Base-by-base conservation (phyloP, 352 stramenopile genomes). In the Globisporangium radiosum region DNA sequence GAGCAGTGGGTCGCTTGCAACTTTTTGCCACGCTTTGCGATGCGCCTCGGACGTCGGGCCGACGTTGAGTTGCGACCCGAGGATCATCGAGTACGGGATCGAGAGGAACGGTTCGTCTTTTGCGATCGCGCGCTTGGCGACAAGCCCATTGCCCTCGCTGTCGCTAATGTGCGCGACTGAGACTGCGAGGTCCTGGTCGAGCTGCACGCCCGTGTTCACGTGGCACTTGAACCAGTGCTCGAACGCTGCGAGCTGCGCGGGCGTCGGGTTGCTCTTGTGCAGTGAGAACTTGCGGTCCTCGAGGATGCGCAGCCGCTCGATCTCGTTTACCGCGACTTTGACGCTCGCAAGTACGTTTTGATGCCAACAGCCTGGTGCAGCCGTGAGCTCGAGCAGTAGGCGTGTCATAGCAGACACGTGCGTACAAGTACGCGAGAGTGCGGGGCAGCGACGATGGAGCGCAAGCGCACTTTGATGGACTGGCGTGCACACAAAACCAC, bases 1-100 rank as follows among this genome's bases (percentile, higher is more conserved):
- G 25, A 86, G 59, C 37, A 84, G 56, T 7, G 70, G 69, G 38
- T 84, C 73, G 50, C 60, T 54, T 1, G 58, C 62, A 4, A 73
- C 59, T 10, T 73, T 57, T 44, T 61, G 44, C 71, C 71, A 79
- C 13, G 50, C 57, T 3, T 42, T 53, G 37, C 38, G 45, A 6
- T 68, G 53, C 7, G 44, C 56, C 5, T 57, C 44, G 7, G 53
- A 33, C 4, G 59, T 13, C 5, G 63, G 62, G 0, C 69, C 66
- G 8, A 75, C 53, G 14, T 59, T 59, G 11, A 54, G 9, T 52
- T 75, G 62, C 37, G 67, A 63, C 11, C 64, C 57, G 9, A 81
- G 53, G 5, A 76, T 53, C 47, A 72, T 67, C 8, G 42, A 51
- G 37, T 78, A 81, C 42, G 72, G 67, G 17, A 81, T 63, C 2